Percentiles rank a stretch among this genome's conserved stretches.
phyloP scores from a whole-genome alignment of 75 land plant species.

The Pinus taeda region DNA sequence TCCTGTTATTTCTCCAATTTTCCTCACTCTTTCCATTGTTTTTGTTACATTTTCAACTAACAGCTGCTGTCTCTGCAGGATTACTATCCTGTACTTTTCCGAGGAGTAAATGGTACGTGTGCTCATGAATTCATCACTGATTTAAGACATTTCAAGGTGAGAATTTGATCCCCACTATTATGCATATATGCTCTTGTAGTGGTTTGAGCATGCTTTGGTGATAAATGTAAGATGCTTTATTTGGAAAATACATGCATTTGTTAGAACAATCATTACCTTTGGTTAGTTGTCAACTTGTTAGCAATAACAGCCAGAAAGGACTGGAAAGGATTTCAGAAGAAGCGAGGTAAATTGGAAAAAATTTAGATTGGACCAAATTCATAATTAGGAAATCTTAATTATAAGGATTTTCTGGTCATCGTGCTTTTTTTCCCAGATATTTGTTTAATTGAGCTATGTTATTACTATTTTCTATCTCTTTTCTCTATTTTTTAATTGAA shows the following conservation, averaged over 20 bases:
- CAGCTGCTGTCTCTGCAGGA: slow-evolving; percentile 38
- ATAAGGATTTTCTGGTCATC: too few species aligned
- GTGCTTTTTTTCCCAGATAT: too few species aligned
- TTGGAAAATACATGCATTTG: background rate
- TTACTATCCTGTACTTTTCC: slow-evolving; percentile 90
- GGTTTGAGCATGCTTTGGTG: background rate
- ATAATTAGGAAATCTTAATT: too few species aligned
- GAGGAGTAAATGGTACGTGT: slow-evolving; percentile 97
- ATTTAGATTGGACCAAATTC: too few species aligned
- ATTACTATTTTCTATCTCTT: too few species aligned
- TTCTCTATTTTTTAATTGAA: too few species aligned
- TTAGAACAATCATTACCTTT: too few species aligned
- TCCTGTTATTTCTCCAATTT: background rate
- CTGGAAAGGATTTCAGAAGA: too few species aligned
- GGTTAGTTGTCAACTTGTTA: too few species aligned
- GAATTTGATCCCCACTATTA: background rate
- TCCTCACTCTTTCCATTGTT: background rate
- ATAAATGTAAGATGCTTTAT: background rate
- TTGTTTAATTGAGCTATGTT: too few species aligned
- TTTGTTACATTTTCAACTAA: background rate
- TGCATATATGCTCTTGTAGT: background rate
- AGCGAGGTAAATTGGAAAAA: too few species aligned
- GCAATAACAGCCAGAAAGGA: too few species aligned
- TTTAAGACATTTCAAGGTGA: slow-evolving; percentile 92
- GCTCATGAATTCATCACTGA: slow-evolving; percentile 99